phyloP scores from a whole-genome alignment of 768 basidiomycete genomes.

The Termitomyces sp. region DNA sequence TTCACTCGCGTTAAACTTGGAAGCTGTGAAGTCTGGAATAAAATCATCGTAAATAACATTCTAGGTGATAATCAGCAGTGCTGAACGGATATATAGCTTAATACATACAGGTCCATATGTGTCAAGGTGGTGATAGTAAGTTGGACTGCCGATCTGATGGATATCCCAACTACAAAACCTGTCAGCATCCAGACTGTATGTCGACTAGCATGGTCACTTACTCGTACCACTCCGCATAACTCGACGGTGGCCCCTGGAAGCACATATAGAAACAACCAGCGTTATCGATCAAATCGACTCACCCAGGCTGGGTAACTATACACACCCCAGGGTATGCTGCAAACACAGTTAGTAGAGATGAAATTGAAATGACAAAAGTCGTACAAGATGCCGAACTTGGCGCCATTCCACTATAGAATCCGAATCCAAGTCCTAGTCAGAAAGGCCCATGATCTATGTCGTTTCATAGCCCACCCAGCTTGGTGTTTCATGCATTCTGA shows the following conservation, averaged over 20 bases:
- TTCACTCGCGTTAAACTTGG: slow-evolving; percentile 50
- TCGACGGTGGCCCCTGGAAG: slow-evolving; percentile 33
- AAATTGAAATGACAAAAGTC: slow-evolving; percentile 14
- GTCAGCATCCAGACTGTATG: neutral
- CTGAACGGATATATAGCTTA: neutral
- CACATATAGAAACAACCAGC: neutral
- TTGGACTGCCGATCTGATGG: slow-evolving; percentile 38
- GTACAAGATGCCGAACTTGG: slow-evolving; percentile 59
- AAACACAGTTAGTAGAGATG: slow-evolving; percentile 6
- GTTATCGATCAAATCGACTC: neutral
- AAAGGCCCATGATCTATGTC: neutral
- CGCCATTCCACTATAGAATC: slow-evolving; percentile 42
- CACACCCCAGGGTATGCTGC: slow-evolving; percentile 50
- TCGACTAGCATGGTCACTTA: slow-evolving; percentile 25
- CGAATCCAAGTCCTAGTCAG: too few relatives aligned
- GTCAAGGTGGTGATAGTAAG: slow-evolving; percentile 48
- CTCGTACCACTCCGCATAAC: slow-evolving; percentile 60
- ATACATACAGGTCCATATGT: slow-evolving; percentile 41
- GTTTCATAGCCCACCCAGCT: slow-evolving; percentile 39
- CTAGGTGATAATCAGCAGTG: slow-evolving; percentile 24
- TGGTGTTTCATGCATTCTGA: slow-evolving; percentile 50
- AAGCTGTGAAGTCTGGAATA: slow-evolving; percentile 50
- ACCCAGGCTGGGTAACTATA: slow-evolving; percentile 49
- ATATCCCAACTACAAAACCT: slow-evolving; percentile 32
- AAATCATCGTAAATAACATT: slow-evolving; percentile 57